Evolutionary conservation across 2,329 filamentous ascomycete genomes (phyloP), one percentile per base, ranked within the genome.

Genomic region (Arthroderma uncinatum): DNA sequence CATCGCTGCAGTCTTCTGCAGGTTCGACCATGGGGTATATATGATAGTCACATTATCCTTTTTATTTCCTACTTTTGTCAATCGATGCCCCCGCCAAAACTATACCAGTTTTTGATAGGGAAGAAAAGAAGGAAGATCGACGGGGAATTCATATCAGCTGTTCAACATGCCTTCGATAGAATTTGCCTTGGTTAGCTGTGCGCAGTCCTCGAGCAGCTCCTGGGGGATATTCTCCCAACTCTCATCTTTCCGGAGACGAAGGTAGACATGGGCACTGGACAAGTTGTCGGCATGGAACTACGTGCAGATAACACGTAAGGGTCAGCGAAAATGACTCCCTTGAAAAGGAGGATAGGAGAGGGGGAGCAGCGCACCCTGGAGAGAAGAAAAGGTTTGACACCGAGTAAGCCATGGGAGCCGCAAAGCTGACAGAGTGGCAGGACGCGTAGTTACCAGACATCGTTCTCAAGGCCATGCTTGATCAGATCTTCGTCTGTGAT

Each of bases 201-300:
- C 93, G 66, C 93, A 89, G 73, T 98, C 93, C 63, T 79, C 82
- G 59, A 98, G 70, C 28, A 98, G 79, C 2, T 82, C 81, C 60
- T 82, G 68, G 0, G 88, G 84, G 59, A 98, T 89, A 44, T 78
- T 73, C 54, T 96, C 90, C 93, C 93, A 98, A 40, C 81, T 78
- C 63, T 93, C 83, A 58, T 83, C 86, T 44, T 92, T 84, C 14
- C 77, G 79, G 64, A 97, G 79, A 34, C 93, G 86, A 34, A 98
- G 82, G 74, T 98, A 98, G 66, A 98, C 89, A 74, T 98, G 93
- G 1, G 93, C 93, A 65, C 88, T 94, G 42, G 91, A 96, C 34
- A 98, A 81, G 71, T 98, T 98, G 78, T 98, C 93, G 65, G 86
- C 93, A 78, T 98, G 93, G 69, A 98, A 98, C 87, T 91, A 66